Conservation (phyloP, 352 stramenopile species). For the Elongisporangium undulatum region DNA sequence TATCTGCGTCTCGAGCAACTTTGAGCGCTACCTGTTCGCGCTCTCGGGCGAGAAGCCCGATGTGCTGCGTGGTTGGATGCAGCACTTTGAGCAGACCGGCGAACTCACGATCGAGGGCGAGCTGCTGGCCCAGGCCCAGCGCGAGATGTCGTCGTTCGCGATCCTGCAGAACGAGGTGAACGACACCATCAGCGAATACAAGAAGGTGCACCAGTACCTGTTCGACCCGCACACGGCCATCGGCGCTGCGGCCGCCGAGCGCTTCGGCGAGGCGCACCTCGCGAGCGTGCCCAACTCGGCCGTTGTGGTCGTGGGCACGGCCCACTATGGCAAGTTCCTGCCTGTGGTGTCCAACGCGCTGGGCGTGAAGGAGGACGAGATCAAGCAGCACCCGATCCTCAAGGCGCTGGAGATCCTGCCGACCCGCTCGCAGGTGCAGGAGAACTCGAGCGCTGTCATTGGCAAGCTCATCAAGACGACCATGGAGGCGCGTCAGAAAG, state of each 20-base stretch:
- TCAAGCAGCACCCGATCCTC: slow-evolving; percentile 73
- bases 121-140: slow-evolving; percentile 86
- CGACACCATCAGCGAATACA: slow-evolving; percentile 91
- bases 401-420: slow-evolving; percentile 69
- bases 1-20: slow-evolving; percentile 99
- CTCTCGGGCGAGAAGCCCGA: slow-evolving; percentile 91
- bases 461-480: slow-evolving; percentile 40
- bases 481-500: slow-evolving; percentile 5
- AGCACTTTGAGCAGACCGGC: slow-evolving; percentile 92
- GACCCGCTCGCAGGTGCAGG: slow-evolving; percentile 50
- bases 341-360: slow-evolving; percentile 90
- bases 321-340: slow-evolving; percentile 98
- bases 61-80: slow-evolving; percentile 93
- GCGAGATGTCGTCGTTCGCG: slow-evolving; percentile 92
- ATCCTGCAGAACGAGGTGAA: slow-evolving; percentile 87
- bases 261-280: slow-evolving; percentile 55
- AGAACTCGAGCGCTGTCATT: slow-evolving; percentile 62
- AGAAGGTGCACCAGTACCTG: slow-evolving; percentile 91
- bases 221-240: slow-evolving; percentile 97
- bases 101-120: slow-evolving; percentile 92
- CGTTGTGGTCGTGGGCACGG: slow-evolving; percentile 95
- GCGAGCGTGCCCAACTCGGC: slow-evolving; percentile 49
- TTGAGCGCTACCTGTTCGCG: slow-evolving; percentile 98
- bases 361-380: slow-evolving; percentile 50
- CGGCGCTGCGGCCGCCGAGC: slow-evolving; percentile 90